Base-by-base conservation (phyloP, 257 asterid genomes). In the Vinca minor region DNA sequence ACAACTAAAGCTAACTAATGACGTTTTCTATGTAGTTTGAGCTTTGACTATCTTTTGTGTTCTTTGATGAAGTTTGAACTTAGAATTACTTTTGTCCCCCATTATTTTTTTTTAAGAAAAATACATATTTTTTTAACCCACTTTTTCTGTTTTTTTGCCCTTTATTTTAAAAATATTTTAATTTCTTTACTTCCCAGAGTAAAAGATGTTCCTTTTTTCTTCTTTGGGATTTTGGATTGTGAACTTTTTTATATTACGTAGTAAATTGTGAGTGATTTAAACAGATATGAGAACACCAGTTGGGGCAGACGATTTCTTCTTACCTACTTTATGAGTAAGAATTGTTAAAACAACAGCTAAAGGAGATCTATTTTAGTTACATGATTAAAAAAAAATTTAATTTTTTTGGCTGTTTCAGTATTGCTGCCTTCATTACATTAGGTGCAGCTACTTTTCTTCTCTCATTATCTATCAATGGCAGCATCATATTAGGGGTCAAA, bases 41-140 rank as follows among this genome's bases (percentile, higher is more conserved):
- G 74, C 80, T 80, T 82, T 82, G 88, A 84, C 88, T 46, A 26
- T 47, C 81, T 63, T 67, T 72, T 82, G 68, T 73, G 59, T 69
- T 73, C 41, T 64, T 64, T 10, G 46, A n/a, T n/a, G n/a, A 36
- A 58, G 49, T 26, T 63, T 72, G 47, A 73, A 73, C 77, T 75
- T 73, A 57, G 69, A 74, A 75, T 49, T 38, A 9, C 28, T 68
- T 61, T 66, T 36, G 52, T 48, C 34, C 41, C 18, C 11, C 18
- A 26, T 28, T 13, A 42, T 18, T 42, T 42, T 21, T 54, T 45
- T 11, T 20, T 28, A 21, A 56, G 8, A 4, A 44, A 56, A 42
- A 18, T 21, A n/a, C 47, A 42, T 18, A 11, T 42, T 42, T 13
- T 42, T 42, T 39, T 8, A n/a, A n/a, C 47, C 18, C 14, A 1